Base-by-base conservation (phyloP, 2,329 filamentous ascomycete species). In the Allantophomopsis lycopodina region DNA sequence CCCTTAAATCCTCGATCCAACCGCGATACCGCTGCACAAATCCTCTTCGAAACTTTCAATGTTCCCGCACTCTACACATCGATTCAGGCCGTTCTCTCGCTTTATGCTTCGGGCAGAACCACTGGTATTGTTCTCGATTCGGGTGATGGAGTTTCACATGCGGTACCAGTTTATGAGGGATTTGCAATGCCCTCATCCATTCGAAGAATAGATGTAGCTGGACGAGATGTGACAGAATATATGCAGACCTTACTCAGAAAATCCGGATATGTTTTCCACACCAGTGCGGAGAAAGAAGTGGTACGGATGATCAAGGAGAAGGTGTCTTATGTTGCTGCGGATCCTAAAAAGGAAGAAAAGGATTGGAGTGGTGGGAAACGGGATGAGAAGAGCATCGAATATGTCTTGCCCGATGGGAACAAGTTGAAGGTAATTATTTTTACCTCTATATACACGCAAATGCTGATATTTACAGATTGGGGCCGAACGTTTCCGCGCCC, bases 261-360 rank as follows among this genome's bases (percentile, higher is more conserved):
- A 69, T 84, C 79, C 51, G 91, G 91, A 37, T 86, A 91, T 57
- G 77, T 95, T 14, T 94, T 98, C 60, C 89, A 96, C 63, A 98
- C 91, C 14, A 95, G 87, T 57, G 91, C 91, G 11, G 91, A 98
- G 69, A 98, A 98, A 66, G 91, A 98, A 64, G 87, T 95, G n/a
- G 91, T 98, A 42, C 77, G 89, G 48, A 73, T 86, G 60, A 95
- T 98, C 65, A 98, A 98, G 66, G 91, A 98, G 69, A 84, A 83
- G 55, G 81, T 86, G 36, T 83, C 84, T 42, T 98, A 96, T 58
- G 82, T 98, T 32, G 87, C 91, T 17, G 65, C 83, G 39, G 88
- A 96, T 59, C 88, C 91, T 7, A 81, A 82, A 56, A 87, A 83
- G 51, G 91, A 98, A 60, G 91, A 98, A 65, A 94, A 94, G 63